phyloP scores from a whole-genome alignment of 2,329 filamentous ascomycete genomes.

The Microdochium nivale region DNA sequence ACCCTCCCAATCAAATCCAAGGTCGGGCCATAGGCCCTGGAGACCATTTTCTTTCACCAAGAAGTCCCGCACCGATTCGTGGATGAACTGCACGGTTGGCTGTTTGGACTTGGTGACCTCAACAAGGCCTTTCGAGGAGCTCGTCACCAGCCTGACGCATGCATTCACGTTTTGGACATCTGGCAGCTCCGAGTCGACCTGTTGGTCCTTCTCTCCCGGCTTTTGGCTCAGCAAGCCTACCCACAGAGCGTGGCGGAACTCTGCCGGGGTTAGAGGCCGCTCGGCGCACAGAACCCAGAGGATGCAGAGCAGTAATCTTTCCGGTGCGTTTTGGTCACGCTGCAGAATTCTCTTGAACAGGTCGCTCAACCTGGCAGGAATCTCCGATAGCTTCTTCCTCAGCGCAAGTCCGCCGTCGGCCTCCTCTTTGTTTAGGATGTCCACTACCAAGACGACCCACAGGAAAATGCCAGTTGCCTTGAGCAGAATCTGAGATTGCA shows the following conservation, averaged over 20 bases:
- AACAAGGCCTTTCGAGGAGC: conserved; percentile 37
- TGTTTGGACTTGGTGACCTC: conserved; percentile 17
- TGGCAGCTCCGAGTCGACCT: neutral
- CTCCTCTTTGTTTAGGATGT: conserved; percentile 15
- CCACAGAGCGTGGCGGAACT: conserved; percentile 27
- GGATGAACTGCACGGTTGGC: conserved; percentile 27
- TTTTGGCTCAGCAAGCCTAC: neutral
- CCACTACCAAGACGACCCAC: no score
- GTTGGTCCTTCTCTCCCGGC: no score
- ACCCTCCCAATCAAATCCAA: conserved; percentile 18
- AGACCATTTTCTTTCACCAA: conserved; percentile 26
- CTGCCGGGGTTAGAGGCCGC: conserved; percentile 20
- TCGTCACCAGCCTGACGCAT: conserved; percentile 8
- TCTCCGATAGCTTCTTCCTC: conserved; percentile 21
- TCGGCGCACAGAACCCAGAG: conserved; percentile 30
- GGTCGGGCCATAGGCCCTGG: conserved; percentile 18
- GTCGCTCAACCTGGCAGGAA: conserved; percentile 25
- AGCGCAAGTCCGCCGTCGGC: neutral
- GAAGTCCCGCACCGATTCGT: conserved; percentile 30
- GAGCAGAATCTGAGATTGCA: no score
- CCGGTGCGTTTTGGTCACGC: conserved; percentile 16
- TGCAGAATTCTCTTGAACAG: conserved; percentile 32
- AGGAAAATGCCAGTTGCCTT: no score
- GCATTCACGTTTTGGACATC: conserved; percentile 9
- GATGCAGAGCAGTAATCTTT: conserved; percentile 23